Percentiles rank a stretch among this genome's conserved stretches.
These are phyloP conservation scores for Stevia rebaudiana DNA, from an alignment of 140 eudicot genomes.

Conservation along the genomic window DNA sequence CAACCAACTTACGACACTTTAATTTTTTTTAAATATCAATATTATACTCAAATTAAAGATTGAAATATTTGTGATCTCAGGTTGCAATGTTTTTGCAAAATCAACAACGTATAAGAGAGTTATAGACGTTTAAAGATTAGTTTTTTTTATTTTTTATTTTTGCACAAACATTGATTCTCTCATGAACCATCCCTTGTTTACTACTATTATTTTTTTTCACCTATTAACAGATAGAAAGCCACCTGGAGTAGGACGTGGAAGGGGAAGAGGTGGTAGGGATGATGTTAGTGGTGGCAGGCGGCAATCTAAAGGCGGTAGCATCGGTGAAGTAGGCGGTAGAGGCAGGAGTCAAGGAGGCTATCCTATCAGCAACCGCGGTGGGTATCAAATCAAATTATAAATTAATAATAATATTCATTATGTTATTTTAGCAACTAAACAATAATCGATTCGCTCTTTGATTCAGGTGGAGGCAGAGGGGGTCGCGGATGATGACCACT, in stretches of 20 bases:
- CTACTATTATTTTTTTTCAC: not conserved
- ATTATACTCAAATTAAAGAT: too few species aligned
- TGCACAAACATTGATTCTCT: too few species aligned
- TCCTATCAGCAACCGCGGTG: conserved; percentile 40
- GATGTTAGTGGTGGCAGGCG: conserved; percentile 45
- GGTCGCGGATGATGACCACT: conserved; percentile 6
- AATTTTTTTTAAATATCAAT: too few species aligned
- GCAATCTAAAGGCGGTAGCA: conserved; percentile 30
- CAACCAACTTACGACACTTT: too few species aligned
- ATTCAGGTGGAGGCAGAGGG: conserved; percentile 16
- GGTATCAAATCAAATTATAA: not conserved
- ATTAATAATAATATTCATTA: not conserved
- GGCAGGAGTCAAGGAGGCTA: conserved; percentile 47
- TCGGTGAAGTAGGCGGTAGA: conserved; percentile 44
- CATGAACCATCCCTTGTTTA: not conserved
- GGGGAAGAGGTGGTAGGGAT: conserved; percentile 56
- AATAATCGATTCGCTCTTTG: not conserved
- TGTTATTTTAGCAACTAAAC: not conserved
- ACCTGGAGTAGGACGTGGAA: conserved; percentile 67
- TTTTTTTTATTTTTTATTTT: not conserved
- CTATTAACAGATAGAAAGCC: conserved; percentile 50
- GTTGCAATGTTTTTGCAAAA: too few species aligned
- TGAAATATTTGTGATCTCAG: too few species aligned
- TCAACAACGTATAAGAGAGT: too few species aligned
- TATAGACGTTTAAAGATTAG: too few species aligned